Base-by-base conservation (phyloP, 2,329 filamentous ascomycete species). In the Monilinia fructigena region DNA sequence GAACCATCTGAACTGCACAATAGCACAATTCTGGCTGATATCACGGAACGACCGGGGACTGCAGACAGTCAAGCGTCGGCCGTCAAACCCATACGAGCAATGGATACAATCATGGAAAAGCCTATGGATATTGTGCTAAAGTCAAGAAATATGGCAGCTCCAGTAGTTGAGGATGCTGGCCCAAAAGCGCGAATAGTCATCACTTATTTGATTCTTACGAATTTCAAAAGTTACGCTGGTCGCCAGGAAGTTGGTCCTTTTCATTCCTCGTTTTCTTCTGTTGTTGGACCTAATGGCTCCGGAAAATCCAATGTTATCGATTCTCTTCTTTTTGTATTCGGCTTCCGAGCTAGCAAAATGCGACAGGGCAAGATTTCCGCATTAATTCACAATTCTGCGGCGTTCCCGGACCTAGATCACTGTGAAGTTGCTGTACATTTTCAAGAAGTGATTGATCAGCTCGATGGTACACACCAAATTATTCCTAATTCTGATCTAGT, bases 221-320 rank as follows among this genome's bases (percentile, higher is more conserved):
- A 99, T 79, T 99, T 99, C 86, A 99, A 99, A 81, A 98, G 94
- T 80, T 99, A 99, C 77, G 95, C 95, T 20, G 95, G 95, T 4
- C 84, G 91, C 69, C 95, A 99, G 77, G 90, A 96, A 79, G 95
- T 99, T 67, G 95, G 95, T 0, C 95, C 95, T 0, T 99, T 99
- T 77, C 95, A 99, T 77, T 86, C 92, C 1, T 99, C 95, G 0
- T 99, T 99, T 79, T 97, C 95, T 1, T 97, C 95, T 0, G 95
- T 99, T 2, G 95, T 99, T 12, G 96, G 95, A 0, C 95, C 96
- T 60, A 99, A 99, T 77, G 95, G 95, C 68, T 99, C 95, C 12
- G 95, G 95, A 67, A 99, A 99, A 78, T 98, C 95, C 28, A 99
- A 99, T 74, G 96, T 99, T 69, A 99, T 99, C 76, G 95, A 99